Evolutionary conservation across 257 asterid species (phyloP).

Genomic region (Capsicum chinense): DNA sequence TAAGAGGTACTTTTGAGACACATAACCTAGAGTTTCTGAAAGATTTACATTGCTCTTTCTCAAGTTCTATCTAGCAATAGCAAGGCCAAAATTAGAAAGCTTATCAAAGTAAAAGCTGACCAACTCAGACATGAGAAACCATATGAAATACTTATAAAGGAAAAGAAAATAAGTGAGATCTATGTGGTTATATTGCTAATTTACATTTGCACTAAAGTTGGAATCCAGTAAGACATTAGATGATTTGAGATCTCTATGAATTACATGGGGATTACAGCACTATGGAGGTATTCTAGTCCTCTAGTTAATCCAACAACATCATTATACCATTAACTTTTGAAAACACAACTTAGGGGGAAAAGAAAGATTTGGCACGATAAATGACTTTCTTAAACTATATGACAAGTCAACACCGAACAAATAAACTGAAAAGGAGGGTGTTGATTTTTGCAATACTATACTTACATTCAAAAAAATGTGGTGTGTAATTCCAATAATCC

Average conservation of each 20-base stretch:
- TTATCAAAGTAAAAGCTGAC: conserved; percentile 36
- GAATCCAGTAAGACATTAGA: conserved; percentile 88
- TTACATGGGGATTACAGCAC: conserved; percentile 80
- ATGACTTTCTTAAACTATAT: background rate
- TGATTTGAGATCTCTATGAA: conserved; percentile 90
- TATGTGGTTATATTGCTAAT: background rate
- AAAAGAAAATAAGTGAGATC: conserved; percentile 19
- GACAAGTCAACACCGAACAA: too few species aligned
- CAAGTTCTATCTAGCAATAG: conserved; percentile 62
- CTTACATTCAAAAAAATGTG: too few species aligned
- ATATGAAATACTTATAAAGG: background rate
- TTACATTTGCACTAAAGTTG: conserved; percentile 82
- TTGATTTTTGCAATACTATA: too few species aligned
- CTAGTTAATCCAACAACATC: conserved; percentile 41
- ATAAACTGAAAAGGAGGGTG: too few species aligned
- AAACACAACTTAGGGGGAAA: background rate
- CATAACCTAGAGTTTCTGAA: conserved; percentile 91
- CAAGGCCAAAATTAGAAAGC: conserved; percentile 95
- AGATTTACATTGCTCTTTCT: conserved; percentile 64
- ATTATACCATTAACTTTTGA: background rate
- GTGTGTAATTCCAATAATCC: too few species aligned
- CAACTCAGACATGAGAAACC: conserved; percentile 18
- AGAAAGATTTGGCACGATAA: background rate
- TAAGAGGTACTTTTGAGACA: conserved; percentile 83
- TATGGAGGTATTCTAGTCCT: conserved; percentile 88